phyloP scores from a whole-genome alignment of 1,284 basidiomycete genomes.

The Cryptococcus wingfieldii region DNA sequence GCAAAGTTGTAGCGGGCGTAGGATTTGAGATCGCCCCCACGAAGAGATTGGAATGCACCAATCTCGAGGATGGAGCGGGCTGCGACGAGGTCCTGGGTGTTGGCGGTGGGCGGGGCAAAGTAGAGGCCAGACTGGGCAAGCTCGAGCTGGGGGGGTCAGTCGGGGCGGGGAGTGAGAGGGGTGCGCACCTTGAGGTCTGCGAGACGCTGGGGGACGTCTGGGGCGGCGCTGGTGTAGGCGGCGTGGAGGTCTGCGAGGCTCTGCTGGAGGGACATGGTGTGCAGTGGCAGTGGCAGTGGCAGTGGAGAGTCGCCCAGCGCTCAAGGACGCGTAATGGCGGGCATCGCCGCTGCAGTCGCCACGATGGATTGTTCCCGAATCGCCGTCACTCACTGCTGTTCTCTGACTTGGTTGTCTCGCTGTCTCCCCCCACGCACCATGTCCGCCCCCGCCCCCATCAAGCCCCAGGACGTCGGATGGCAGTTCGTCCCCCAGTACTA shows the following conservation, averaged over 20 bases:
- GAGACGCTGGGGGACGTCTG: conserved; percentile 30
- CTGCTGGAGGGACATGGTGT: conserved; percentile 41
- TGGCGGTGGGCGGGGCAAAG: conserved; percentile 43
- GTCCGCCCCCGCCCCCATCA: conserved; percentile 6
- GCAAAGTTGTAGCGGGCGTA: conserved; percentile 96
- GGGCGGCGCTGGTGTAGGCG: conserved; percentile 28
- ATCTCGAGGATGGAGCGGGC: conserved; percentile 85
- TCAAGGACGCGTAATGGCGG: conserved; percentile 1
- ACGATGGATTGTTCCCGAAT: no score
- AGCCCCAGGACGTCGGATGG: conserved; percentile 68
- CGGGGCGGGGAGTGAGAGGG: neutral
- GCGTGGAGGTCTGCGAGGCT: conserved; percentile 38
- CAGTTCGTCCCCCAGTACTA: conserved; percentile 96
- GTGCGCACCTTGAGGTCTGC: conserved; percentile 42
- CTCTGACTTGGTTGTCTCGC: no score
- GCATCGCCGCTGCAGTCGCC: no score
- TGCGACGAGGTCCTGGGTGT: conserved; percentile 42
- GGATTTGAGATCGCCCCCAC: conserved; percentile 77
- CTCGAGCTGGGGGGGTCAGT: conserved; percentile 35
- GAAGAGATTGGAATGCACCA: conserved; percentile 88
- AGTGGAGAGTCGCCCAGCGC: no score
- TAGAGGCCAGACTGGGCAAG: conserved; percentile 47
- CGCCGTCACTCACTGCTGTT: no score
- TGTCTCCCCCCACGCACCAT: conserved; percentile 18
- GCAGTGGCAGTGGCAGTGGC: no score